A percentile compares a stretch with the other conserved stretches of the same genome.
Conservation (phyloP, 768 basidiomycete genomes). For the Hemileccinum rubropunctum region DNA sequence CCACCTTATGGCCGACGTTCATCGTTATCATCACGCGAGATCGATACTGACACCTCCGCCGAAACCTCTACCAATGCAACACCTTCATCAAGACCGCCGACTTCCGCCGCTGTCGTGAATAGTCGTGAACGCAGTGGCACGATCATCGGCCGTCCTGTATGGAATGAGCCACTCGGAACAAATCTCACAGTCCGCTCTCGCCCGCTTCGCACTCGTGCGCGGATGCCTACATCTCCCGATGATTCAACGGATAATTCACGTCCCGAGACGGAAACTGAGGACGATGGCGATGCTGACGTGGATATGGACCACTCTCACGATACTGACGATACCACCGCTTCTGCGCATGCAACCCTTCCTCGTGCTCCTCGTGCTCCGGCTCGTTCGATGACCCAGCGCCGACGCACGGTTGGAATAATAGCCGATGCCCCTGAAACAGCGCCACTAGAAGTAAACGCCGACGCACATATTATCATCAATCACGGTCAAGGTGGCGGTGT, state of each 20-base stretch:
- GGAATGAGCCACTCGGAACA: slow-evolving; percentile 42
- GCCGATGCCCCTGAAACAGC: slow-evolving; percentile 36
- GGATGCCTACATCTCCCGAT: slow-evolving; percentile 39
- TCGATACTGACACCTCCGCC: slow-evolving; percentile 60
- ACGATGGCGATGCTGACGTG: slow-evolving; percentile 58
- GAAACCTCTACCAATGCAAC: slow-evolving; percentile 61
- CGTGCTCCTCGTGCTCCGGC: slow-evolving; percentile 25
- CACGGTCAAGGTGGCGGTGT: slow-evolving; percentile 39
- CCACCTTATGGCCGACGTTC: slow-evolving; percentile 18
- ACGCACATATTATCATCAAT: slow-evolving; percentile 53
- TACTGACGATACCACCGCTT: slow-evolving; percentile 29
- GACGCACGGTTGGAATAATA: slow-evolving; percentile 49
- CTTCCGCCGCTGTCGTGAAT: slow-evolving; percentile 55
- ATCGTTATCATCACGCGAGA: slow-evolving; percentile 35
- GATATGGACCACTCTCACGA: slow-evolving; percentile 47
- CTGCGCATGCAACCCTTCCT: slow-evolving; percentile 31
- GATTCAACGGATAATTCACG: slow-evolving; percentile 51
- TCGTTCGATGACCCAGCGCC: slow-evolving; percentile 35
- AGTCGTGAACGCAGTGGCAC: slow-evolving; percentile 73
- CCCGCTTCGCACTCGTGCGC: slow-evolving; percentile 27
- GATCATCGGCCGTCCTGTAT: slow-evolving; percentile 61
- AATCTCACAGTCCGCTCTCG: slow-evolving; percentile 30
- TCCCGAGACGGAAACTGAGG: slow-evolving; percentile 76
- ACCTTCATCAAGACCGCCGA: slow-evolving; percentile 60
- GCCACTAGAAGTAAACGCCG: slow-evolving; percentile 40